Evolutionary conservation across 257 asterid species (phyloP), one percentile per base, ranked within the genome.

Genomic region (Cinchona pubescens): DNA sequence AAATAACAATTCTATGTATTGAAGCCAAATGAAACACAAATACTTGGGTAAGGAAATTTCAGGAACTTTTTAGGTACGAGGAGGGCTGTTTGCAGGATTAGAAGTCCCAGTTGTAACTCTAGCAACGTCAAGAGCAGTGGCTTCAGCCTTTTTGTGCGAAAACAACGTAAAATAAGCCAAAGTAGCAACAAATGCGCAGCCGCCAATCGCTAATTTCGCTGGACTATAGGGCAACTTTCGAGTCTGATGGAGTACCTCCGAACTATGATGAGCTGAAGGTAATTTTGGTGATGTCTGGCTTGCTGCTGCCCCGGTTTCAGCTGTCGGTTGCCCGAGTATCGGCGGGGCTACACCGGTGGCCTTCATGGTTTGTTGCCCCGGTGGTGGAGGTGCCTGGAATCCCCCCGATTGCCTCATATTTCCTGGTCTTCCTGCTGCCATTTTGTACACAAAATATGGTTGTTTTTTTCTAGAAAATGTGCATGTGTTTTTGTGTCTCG

Each of bases 71-170:
- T 56, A 87, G 35, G 73, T 80, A 27, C 89, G 82, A 74, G 89
- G 93, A 72, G 62, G 92, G 38, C 90, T 83, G 71, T 86, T 82
- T 21, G 79, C 83, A 3, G 88, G 70, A 4, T 74, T 46, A 56
- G 87, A 88, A 40, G 88, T 83, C 72, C 89, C 90, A 3, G 85
- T 76, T 34, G 80, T 81, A 16, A 94, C 97, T 81, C 73, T 89
- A 5, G 97, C 98, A 1, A 92, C 97, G 42, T 94, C 98, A 35
- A 85, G 51, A 43, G 97, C 96, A n/a, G 90, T 82, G 15, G 91
- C 96, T 76, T 92, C 97, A 1, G 93, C 86, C 76, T 89, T 89
- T 83, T 90, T 90, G 68, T 87, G 77, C 15, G 90, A 53, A 79
- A 85, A 92, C 77, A 92, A 67, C 2, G 97, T 88, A 34, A 92